Base-by-base conservation (phyloP, 495 filamentous ascomycete genomes). In the Diplogelasinospora grovesii region DNA sequence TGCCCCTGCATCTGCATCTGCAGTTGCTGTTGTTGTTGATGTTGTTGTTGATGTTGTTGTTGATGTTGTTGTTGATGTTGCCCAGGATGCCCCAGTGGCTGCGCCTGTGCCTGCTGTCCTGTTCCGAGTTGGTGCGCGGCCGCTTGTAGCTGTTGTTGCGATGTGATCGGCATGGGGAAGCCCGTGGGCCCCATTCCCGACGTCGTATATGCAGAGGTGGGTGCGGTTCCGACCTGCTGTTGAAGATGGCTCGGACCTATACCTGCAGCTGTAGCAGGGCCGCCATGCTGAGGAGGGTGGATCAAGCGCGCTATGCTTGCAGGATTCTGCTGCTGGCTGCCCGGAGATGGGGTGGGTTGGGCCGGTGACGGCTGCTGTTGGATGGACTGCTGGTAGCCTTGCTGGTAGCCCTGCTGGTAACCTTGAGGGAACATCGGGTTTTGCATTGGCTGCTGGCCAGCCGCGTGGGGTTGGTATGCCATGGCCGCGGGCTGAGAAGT, bases 271-370 rank as follows among this genome's bases (percentile, higher is more conserved):
- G 50, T 22, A 57, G 50, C 39, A 41, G 65, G 65, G 49, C 69
- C 66, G 42, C 70, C 71, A 46, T 65, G 63, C 49, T 78, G 73
- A 36, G 79, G 66, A 22, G 75, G 70, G 47, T 86, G 77, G 61
- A 86, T 80, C 14, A 87, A 62, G 57, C 83, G 85, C 49, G 76
- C 76, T 64, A 86, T 85, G 49, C 69, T 79, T 15, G 82, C 75
- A 27, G 76, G 63, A 54, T 79, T 83, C 46, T 78, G 76, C 50
- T 59, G 66, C 45, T 52, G 61, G 24, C 65, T 55, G 36, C 59
- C 61, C 7, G 57, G 57, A 22, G 66, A 61, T 38, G 57, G 59
- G 3, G 56, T 56, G 11, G 39, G 52, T 16, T 56, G 50, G 8
- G 43, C 44, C 30, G 35, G 41, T 16, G 36, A 25, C 16, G 42